A percentile compares a stretch with the other conserved stretches of the same genome.
Conservation (phyloP, 306 rosid species). For the Gillenia trifoliata region DNA sequence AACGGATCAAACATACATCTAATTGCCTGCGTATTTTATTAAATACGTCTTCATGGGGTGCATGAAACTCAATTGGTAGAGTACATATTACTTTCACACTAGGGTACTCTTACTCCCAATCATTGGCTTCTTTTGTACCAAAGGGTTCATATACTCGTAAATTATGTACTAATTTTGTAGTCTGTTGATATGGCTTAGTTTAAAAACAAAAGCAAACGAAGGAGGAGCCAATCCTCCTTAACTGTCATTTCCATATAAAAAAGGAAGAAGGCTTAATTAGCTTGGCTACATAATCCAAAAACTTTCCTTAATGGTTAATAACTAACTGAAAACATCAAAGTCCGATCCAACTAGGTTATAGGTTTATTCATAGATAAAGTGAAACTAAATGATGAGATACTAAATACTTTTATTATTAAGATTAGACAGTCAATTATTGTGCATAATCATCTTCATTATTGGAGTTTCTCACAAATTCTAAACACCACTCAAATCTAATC, state of each 20-base stretch:
- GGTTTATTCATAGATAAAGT: background rate
- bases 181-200: background rate
- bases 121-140: background rate
- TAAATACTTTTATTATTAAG: background rate
- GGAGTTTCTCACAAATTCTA: background rate
- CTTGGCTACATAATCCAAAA: too few relatives aligned
- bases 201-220: background rate
- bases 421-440: conserved; percentile 1
- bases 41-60: too few relatives aligned
- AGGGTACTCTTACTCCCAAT: too few relatives aligned
- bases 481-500: conserved; percentile 16
- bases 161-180: background rate
- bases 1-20: background rate
- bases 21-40: too few relatives aligned
- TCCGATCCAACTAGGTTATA: background rate
- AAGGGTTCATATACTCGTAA: background rate
- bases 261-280: too few relatives aligned
- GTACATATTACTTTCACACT: too few relatives aligned
- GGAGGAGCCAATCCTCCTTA: too few relatives aligned
- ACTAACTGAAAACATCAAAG: background rate
- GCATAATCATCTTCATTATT: background rate
- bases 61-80: too few relatives aligned
- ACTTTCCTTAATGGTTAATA: background rate
- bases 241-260: too few relatives aligned
- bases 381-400: background rate